phyloP scores from a whole-genome alignment of 23 red algal genomes.

The Cyanidiococcus yangmingshanensis region DNA sequence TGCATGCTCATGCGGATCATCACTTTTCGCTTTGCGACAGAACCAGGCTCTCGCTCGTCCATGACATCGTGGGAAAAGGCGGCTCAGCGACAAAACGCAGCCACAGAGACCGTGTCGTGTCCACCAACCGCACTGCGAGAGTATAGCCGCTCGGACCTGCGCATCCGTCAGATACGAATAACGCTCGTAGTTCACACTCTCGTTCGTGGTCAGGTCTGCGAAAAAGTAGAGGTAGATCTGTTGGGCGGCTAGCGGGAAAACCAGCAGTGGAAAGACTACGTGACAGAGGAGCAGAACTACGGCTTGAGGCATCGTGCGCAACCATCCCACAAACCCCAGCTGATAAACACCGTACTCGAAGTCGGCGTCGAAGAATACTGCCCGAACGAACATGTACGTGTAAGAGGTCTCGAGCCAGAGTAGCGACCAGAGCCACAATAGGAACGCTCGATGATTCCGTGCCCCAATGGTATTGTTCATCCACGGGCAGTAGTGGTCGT shows the following conservation, averaged over 20 bases:
- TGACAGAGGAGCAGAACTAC: not conserved
- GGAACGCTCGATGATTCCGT: slow-evolving; percentile 66
- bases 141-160: slow-evolving; percentile 4
- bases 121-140: slow-evolving; percentile 4
- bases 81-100: not conserved
- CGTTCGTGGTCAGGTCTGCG: slow-evolving; percentile 7
- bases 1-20: no score
- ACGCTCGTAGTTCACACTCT: slow-evolving; percentile 19
- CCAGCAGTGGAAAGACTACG: slow-evolving; percentile 11
- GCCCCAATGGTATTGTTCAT: slow-evolving; percentile 76
- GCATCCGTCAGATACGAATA: slow-evolving; percentile 15
- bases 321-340: not conserved
- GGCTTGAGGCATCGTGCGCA: slow-evolving; percentile 10
- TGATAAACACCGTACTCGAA: not conserved
- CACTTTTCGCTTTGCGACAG: not conserved
- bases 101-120: slow-evolving; percentile 9
- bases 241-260: slow-evolving; percentile 5
- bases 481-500: slow-evolving; percentile 95
- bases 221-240: slow-evolving; percentile 11
- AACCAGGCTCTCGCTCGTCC: not conserved
- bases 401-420: slow-evolving; percentile 8
- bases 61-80: not conserved
- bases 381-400: not conserved
- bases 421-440: slow-evolving; percentile 22
- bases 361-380: not conserved